Percentiles rank a stretch among this genome's conserved stretches.
Evolutionary conservation across 2,329 filamentous ascomycete genomes (phyloP).

Genomic region (Rutstroemia sp.): DNA sequence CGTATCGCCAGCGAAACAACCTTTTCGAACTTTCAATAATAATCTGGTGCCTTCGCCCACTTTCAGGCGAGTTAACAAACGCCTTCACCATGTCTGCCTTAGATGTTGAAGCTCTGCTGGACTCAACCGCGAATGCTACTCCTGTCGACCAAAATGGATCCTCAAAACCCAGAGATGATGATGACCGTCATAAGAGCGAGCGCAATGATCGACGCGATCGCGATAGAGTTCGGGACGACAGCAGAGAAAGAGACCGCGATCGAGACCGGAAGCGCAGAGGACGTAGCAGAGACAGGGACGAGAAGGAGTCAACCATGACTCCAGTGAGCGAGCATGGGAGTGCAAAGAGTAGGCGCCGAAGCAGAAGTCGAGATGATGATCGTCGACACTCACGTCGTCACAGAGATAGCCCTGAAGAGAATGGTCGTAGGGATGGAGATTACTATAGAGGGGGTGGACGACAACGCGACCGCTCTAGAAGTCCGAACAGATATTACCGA

Average conservation of each 20-base stretch:
- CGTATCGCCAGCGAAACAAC: neutral
- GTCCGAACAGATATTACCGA: slow-evolving; percentile 55
- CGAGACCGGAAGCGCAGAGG: slow-evolving; percentile 40
- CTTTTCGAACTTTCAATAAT: neutral
- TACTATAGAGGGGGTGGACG: slow-evolving; percentile 60
- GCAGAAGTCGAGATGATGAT: slow-evolving; percentile 70
- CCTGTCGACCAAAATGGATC: slow-evolving; percentile 35
- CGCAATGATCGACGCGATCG: slow-evolving; percentile 45
- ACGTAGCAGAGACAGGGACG: slow-evolving; percentile 17
- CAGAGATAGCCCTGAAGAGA: slow-evolving; percentile 46
- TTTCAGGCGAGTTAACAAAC: neutral
- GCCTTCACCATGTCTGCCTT: slow-evolving; percentile 53
- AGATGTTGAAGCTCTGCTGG: slow-evolving; percentile 86
- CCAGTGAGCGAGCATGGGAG: slow-evolving; percentile 59
- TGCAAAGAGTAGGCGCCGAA: slow-evolving; percentile 75
- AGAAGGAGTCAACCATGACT: slow-evolving; percentile 54
- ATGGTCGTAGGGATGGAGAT: slow-evolving; percentile 49
- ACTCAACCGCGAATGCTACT: slow-evolving; percentile 66
- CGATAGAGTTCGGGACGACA: slow-evolving; percentile 47
- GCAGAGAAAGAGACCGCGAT: slow-evolving; percentile 49
- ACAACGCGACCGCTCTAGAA: slow-evolving; percentile 64
- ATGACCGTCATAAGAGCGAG: slow-evolving; percentile 49
- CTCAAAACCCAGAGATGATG: slow-evolving; percentile 45
- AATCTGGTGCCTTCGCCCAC: neutral
- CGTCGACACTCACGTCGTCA: slow-evolving; percentile 66